Conservation (phyloP, 2,329 filamentous ascomycete genomes). For the Curvularia eragrostidis region DNA sequence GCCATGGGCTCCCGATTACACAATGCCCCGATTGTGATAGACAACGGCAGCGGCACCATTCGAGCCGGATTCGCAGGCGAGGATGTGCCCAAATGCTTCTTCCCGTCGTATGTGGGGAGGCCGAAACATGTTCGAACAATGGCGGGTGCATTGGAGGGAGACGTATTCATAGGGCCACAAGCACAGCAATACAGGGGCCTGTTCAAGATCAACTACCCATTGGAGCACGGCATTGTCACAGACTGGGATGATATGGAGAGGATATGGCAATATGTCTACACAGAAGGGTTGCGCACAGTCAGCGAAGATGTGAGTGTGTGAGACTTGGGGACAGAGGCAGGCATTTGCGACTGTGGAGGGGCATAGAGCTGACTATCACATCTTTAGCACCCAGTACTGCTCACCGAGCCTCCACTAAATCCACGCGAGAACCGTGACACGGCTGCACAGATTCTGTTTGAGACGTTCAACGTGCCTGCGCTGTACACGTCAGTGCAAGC, state of each 20-base stretch:
- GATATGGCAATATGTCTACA: constrained; percentile 98
- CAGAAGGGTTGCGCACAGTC: constrained; percentile 92
- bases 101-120: constrained; percentile 94
- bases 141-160: constrained; percentile 94
- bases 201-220: constrained; percentile 92
- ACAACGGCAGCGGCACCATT: constrained; percentile 98
- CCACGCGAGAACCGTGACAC: constrained; percentile 94
- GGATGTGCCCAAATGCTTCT: constrained; percentile 94
- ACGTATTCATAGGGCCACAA: constrained; percentile 94
- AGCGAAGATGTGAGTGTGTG: constrained; percentile 81
- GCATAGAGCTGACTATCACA: constrained; percentile 20
- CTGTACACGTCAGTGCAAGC: constrained; percentile 97
- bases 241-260: constrained; percentile 99
- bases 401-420: constrained; percentile 96
- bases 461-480: constrained; percentile 97
- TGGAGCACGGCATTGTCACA: constrained; percentile 98
- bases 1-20: constrained; percentile 76
- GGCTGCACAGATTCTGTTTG: constrained; percentile 96
- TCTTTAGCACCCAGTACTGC: constrained; percentile 83
- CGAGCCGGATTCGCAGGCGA: constrained; percentile 96
- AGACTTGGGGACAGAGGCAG: constrained; percentile 3
- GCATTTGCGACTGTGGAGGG: constrained; percentile 14
- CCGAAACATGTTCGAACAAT: constrained; percentile 95
- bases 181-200: constrained; percentile 90
- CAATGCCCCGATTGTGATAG: constrained; percentile 97